Percentiles rank a stretch among this genome's conserved stretches.
phyloP scores from a whole-genome alignment of 495 filamentous ascomycete species.

The Podospora pseudoanserina region DNA sequence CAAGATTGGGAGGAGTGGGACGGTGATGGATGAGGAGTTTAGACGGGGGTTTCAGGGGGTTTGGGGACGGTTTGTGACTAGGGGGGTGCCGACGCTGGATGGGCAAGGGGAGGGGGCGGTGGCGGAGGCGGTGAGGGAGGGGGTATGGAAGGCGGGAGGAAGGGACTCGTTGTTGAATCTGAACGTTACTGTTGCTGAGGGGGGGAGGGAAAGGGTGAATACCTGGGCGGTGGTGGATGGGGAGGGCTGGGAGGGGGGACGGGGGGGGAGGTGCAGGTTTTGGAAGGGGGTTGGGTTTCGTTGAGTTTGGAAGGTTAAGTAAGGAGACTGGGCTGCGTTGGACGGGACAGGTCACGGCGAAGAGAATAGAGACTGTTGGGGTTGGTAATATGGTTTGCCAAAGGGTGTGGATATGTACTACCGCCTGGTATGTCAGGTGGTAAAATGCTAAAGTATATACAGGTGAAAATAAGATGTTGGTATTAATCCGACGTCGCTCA shows the following conservation, averaged over 20 bases:
- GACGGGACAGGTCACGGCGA: not conserved
- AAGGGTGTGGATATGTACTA: not conserved
- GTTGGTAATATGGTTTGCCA: not conserved
- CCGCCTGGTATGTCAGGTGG: not conserved
- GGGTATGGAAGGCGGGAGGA: not conserved
- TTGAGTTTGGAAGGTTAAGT: not conserved
- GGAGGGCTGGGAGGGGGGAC: not conserved
- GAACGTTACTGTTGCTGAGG: not conserved
- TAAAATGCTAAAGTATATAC: slow-evolving; percentile 7
- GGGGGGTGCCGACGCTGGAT: not conserved
- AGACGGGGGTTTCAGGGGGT: not conserved
- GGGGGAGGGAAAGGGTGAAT: not conserved
- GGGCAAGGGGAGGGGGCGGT: not conserved
- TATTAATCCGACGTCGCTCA: not conserved
- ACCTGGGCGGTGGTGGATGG: not conserved
- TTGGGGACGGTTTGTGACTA: not conserved
- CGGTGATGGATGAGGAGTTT: not conserved
- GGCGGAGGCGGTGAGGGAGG: not conserved
- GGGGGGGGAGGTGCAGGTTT: not conserved
- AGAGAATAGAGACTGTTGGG: not conserved
- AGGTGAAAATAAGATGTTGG: not conserved
- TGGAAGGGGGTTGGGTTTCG: not conserved
- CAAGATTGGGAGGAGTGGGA: not conserved
- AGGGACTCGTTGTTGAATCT: not conserved
- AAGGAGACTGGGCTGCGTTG: too few relatives aligned